A percentile compares a stretch with the other conserved stretches of the same genome.
These are phyloP conservation scores for Saccharomyces pastorianus DNA, from an alignment of 1,139 yeast genomes.

Conservation along the genomic window DNA sequence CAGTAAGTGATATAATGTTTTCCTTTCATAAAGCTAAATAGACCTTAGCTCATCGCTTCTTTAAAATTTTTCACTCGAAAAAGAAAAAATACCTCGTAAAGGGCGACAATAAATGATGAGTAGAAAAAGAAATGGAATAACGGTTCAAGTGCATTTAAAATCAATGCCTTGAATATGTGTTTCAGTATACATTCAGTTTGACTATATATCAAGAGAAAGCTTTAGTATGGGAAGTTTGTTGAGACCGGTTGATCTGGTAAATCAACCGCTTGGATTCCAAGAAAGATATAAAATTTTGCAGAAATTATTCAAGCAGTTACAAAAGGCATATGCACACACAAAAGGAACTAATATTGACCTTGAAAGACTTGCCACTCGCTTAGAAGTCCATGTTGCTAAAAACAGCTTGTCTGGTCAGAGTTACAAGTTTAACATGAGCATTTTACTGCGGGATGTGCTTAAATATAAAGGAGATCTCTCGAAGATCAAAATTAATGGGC, in stretches of 20 bases:
- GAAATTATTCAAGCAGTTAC: conserved; percentile 20
- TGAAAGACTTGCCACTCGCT: conserved; percentile 20
- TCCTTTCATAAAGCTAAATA: conserved; percentile 1
- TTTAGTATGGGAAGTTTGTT: conserved; percentile 4
- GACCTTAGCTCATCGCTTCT: conserved; percentile 13
- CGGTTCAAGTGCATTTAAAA: background rate
- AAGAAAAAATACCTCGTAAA: background rate
- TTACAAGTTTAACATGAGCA: conserved; percentile 27
- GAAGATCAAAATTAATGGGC: conserved; percentile 19
- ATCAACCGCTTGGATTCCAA: conserved; percentile 28
- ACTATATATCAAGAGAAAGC: background rate
- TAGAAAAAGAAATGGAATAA: background rate
- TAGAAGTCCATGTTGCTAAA: conserved; percentile 26
- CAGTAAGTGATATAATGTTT: background rate
- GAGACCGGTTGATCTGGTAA: conserved; percentile 26
- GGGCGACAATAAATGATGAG: background rate
- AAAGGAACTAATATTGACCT: conserved; percentile 10
- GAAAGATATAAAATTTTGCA: conserved; percentile 27
- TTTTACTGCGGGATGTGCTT: conserved; percentile 25
- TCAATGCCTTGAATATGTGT: background rate
- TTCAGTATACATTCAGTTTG: background rate
- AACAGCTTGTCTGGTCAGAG: conserved; percentile 24
- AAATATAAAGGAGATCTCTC: conserved; percentile 26
- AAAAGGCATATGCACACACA: conserved; percentile 14
- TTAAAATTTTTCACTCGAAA: conserved; percentile 13